Base-by-base conservation (phyloP, 2,329 filamentous ascomycete species). In the Cladobotryum protrusum region DNA sequence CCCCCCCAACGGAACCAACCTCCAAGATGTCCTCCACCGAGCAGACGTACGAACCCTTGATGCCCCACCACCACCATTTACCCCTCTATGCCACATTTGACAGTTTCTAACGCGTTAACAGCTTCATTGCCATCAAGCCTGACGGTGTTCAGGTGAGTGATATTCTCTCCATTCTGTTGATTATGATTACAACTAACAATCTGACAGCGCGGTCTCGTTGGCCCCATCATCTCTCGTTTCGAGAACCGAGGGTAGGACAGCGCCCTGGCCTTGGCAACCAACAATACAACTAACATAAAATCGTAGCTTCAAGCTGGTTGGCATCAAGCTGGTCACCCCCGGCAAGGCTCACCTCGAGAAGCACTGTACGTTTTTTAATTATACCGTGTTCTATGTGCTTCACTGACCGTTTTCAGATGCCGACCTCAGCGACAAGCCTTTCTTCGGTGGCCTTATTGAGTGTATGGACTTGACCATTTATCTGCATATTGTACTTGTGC, bases 111-210 rank as follows among this genome's bases (percentile, higher is more conserved):
- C 59, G 9, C 48, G 40, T 54, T 49, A 62, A 62, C 67, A 97
- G 92, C 80, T 97, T 97, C 88, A 97, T 97, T 83, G 93, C 93
- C 72, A 89, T 99, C 84, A 99, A 99, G 90, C 93, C 92, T 66
- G 93, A 97, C 78, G 93, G 93, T 74, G 93, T 97, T 78, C 93
- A 96, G 86, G 90, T 95, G 85, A 63, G 76, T 54, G 9, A 13
- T 11, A 3, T 5, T 29, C 8, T 9, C 19, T 5, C 1, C 24
- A 34, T 20, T 20, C 18, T 7, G 2, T 8, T 17, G 4, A 14
- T 3, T 12, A 11, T 8, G 36, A 41, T 45, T 41, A 6, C n/a
- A 32, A 56, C 61, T 65, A 51, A 65, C 59, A 55, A 11, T 33
- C 3, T 46, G 17, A 37, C 69, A 96, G 91, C 92, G 93, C 78